phyloP scores from a whole-genome alignment of 192 early-diverging fungal genomes.

The Coemansia sp. region DNA sequence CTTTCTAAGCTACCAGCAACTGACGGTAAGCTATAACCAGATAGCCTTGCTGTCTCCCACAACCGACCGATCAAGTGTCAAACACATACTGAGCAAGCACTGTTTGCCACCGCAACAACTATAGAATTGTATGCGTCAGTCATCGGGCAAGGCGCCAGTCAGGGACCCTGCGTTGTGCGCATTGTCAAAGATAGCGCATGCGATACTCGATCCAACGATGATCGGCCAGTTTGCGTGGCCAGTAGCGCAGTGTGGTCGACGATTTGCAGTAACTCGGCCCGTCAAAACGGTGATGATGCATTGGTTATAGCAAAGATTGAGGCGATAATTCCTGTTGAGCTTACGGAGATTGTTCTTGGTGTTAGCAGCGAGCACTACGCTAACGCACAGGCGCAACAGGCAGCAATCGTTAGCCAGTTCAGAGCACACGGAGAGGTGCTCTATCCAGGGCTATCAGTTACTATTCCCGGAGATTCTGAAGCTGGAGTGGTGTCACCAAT shows the following conservation, averaged over 20 bases:
- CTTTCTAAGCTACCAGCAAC: not conserved
- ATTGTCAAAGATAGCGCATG: not conserved
- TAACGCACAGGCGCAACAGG: slow-evolving; percentile 18
- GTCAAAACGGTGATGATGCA: not conserved
- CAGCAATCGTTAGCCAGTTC: slow-evolving; percentile 21
- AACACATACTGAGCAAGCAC: not conserved
- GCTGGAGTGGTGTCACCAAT: not conserved
- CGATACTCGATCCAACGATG: not conserved
- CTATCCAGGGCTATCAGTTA: slow-evolving; percentile 10
- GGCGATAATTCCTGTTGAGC: slow-evolving; percentile 23
- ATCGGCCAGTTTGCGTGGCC: slow-evolving; percentile 15
- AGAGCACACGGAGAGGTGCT: slow-evolving; percentile 5
- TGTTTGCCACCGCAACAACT: not conserved
- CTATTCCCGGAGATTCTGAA: not conserved
- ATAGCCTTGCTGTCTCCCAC: not conserved
- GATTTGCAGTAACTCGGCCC: not conserved
- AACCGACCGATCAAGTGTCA: not conserved
- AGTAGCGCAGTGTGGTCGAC: slow-evolving; percentile 10
- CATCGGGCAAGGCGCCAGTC: not conserved
- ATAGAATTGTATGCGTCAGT: slow-evolving; percentile 8
- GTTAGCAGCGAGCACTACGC: slow-evolving; percentile 29
- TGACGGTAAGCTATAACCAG: not conserved
- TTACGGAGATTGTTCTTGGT: slow-evolving; percentile 47
- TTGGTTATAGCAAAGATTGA: slow-evolving; percentile 16
- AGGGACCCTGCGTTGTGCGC: slow-evolving; percentile 10